Base-by-base conservation (phyloP, 2,329 filamentous ascomycete genomes). In the Polytolypa hystricis region DNA sequence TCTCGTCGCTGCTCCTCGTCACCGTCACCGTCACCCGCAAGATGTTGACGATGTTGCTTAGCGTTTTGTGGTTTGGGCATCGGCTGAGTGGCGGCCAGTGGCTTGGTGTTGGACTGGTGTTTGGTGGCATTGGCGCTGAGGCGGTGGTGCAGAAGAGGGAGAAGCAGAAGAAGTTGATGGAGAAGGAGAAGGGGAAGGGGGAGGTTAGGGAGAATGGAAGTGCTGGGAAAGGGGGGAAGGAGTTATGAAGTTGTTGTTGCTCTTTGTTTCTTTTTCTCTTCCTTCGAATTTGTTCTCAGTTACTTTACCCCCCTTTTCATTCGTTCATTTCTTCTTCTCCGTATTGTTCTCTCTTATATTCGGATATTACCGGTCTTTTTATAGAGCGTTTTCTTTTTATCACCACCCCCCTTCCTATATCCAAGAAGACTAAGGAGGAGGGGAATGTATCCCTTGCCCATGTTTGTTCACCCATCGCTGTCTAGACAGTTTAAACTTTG, bases 41-140 rank as follows among this genome's bases (percentile, higher is more conserved):
- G 68, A 98, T 98, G 91, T 74, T 96, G 58, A 96, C 89, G 47
- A 98, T 98, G 91, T 84, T 96, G 41, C 71, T 96, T 35, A 94
- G 85, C 37, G 91, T 98, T 18, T 69, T 96, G 42, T 86, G 85
- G 64, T 98, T 96, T 57, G 91, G 91, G 18, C 91, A 98, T 60
- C 75, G 73, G 44, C 71, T 98, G 33, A 82, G 76, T 18, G 64
- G 68, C n/a, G 93, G 89, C 72, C 91, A 98, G 65, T 94, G 87
- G 84, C 66, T 93, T 5, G 91, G 91, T 44, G 87, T 98, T 20
- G 80, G 74, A 0, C 68, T 98, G 40, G 91, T 98, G 6, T 98
- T 98, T 66, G 86, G 87, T 17, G 91, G 89, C 35, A 87, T 98
- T 54, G 91, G 86, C 19, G 83, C 87, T 23, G 91, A 98, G 65